Evolutionary conservation across 208 protist species (phyloP), one percentile per base, ranked within the genome.

Genomic region (Leishmania gerbilli): DNA sequence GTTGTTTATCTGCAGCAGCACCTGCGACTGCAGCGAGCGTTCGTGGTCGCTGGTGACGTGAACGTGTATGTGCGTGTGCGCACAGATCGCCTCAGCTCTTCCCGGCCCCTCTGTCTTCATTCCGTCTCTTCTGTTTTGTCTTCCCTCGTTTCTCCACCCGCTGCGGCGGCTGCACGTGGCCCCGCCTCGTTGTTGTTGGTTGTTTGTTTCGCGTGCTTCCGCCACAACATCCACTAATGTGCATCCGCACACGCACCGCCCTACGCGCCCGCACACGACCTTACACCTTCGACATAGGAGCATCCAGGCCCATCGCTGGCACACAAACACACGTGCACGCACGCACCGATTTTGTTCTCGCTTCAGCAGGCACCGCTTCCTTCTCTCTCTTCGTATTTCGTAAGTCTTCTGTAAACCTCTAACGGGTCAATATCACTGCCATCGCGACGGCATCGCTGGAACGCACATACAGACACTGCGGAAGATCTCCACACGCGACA

Each of bases 201-300:
- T 83, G 49, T 74, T 74, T 60, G 13, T 65, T 72, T 76, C 49
- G 62, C 21, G 17, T 11, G 76, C 42, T 47, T 37, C 49, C 45
- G 21, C 47, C 49, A 24, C n/a, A 56, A 53, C 40, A 27, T 17
- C 58, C 34, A 21, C 56, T 40, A 75, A 45, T 64, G 40, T 42
- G 5, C 68, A 76, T 27, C 27, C 77, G 31, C 27, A 31, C 27
- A 7, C 58, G 27, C n/a, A 34, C 58, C 49, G 15, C 49, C 49
- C 49, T 17, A 55, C 51, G 51, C 17, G 51, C 45, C 45, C 51
- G 51, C 51, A 55, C 51, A 55, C 17, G 17, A 55, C 51, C 51
- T 64, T 13, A 31, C 7, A 3, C 58, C 58, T 9, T 31, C 11
- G 58, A 64, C 8, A 31, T 27, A 27, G 51, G 51, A 64, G 58